Evolutionary conservation across 2,329 filamentous ascomycete species (phyloP).

Genomic region (Fusarium cicatricum): DNA sequence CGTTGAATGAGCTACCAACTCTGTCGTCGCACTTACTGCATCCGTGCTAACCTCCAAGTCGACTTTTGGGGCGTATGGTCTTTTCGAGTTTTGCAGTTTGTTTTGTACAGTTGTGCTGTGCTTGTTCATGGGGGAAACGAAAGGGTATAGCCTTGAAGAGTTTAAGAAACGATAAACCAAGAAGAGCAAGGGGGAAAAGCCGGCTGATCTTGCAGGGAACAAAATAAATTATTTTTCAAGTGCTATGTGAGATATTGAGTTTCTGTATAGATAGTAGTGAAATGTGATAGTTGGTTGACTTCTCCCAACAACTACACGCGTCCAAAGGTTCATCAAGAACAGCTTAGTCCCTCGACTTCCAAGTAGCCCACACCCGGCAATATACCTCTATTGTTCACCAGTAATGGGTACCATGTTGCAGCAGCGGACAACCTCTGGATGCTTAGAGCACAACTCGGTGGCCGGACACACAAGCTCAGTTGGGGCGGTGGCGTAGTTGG

Average conservation of each 20-base stretch:
- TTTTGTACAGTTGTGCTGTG: constrained; percentile 48
- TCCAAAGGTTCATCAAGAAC: no score
- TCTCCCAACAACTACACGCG: no score
- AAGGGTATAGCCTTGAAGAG: constrained; percentile 51
- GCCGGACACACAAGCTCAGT: neutral
- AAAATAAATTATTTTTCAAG: no score
- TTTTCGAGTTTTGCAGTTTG: constrained; percentile 53
- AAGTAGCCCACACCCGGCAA: no score
- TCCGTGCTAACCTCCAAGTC: constrained; percentile 51
- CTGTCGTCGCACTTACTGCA: constrained; percentile 55
- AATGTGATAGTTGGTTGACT: no score
- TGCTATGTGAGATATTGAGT: no score
- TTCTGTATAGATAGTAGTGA: no score
- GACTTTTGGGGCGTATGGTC: constrained; percentile 54
- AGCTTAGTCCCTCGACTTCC: no score
- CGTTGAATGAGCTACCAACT: constrained; percentile 50
- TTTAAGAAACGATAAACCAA: constrained; percentile 41
- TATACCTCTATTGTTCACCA: no score
- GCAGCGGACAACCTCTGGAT: neutral
- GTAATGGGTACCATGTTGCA: no score
- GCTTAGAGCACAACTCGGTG: neutral
- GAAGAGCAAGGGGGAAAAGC: neutral
- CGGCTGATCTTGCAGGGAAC: no score
- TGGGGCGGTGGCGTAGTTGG: constrained; percentile 26
- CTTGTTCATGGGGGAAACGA: constrained; percentile 54